Conservation (phyloP, 73 alveolate genomes). For the Paraurostyla sp. region DNA sequence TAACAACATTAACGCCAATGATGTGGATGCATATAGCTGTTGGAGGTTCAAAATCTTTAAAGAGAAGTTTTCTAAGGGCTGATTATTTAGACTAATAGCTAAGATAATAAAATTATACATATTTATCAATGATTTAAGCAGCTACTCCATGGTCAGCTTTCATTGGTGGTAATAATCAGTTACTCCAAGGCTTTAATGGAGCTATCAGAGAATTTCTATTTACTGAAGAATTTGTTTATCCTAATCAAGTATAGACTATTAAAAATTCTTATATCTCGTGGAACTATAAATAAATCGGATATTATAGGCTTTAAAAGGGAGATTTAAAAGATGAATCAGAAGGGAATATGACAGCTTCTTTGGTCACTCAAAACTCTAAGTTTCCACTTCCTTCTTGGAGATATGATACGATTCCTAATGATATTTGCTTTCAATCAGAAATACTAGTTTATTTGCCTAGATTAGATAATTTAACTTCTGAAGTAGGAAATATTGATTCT, state of each 20-base stretch:
- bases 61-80: background rate
- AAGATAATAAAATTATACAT: background rate
- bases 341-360: background rate
- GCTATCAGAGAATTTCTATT: slow-evolving; percentile 24
- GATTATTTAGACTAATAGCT: slow-evolving; percentile 2
- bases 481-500: background rate
- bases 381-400: background rate
- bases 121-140: background rate
- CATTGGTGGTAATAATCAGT: background rate
- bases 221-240: slow-evolving; percentile 15
- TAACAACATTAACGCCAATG: background rate
- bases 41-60: slow-evolving; percentile 5
- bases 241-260: background rate
- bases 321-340: background rate
- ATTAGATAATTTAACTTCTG: background rate
- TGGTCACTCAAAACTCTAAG: background rate
- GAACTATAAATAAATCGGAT: background rate
- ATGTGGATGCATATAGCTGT: slow-evolving; percentile 44
- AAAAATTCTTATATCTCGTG: background rate
- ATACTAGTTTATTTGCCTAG: background rate
- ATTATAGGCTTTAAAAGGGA: slow-evolving; percentile 1
- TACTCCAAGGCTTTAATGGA: background rate
- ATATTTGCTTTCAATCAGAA: slow-evolving; percentile 13
- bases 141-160: background rate
- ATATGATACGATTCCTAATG: background rate